A percentile compares a stretch with the other conserved stretches of the same genome.
Evolutionary conservation across 768 basidiomycete genomes (phyloP).

Genomic region (Pleurotus eryngii): DNA sequence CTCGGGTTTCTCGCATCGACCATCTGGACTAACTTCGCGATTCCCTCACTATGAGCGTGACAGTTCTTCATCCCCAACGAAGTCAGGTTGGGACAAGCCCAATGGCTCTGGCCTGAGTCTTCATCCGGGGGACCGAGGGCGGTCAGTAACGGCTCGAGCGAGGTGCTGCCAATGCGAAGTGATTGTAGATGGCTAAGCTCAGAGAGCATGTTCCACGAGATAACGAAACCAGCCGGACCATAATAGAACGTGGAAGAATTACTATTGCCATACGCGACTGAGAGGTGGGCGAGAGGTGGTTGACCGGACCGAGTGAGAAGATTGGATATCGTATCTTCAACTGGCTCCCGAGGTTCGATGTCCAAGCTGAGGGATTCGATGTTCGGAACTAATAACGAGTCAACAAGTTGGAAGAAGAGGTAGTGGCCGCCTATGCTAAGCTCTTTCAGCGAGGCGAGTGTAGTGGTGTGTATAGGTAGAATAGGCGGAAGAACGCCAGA

Average conservation of each 20-base stretch:
- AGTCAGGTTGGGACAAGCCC: conserved; percentile 64
- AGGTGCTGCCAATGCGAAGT: conserved; percentile 61
- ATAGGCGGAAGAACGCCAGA: conserved; percentile 57
- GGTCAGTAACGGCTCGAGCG: conserved; percentile 59
- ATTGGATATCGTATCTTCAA: conserved; percentile 66
- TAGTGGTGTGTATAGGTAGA: conserved; percentile 54
- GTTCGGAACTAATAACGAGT: conserved; percentile 55
- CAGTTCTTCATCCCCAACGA: conserved; percentile 62
- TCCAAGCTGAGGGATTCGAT: conserved; percentile 62
- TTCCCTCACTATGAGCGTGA: conserved; percentile 60
- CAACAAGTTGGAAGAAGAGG: conserved; percentile 57
- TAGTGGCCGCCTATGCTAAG: conserved; percentile 67
- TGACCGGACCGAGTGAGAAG: conserved; percentile 59
- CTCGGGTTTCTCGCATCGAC: conserved; percentile 71
- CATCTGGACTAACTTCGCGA: conserved; percentile 66
- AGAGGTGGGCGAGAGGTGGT: conserved; percentile 56
- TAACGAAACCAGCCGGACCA: conserved; percentile 52
- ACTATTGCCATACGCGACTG: conserved; percentile 54
- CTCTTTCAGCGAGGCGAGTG: conserved; percentile 50
- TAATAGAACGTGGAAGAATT: conserved; percentile 49
- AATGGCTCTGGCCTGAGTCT: conserved; percentile 43
- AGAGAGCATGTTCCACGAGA: conserved; percentile 64
- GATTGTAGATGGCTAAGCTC: conserved; percentile 58
- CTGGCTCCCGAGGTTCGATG: conserved; percentile 70
- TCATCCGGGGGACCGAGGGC: conserved; percentile 61